A percentile compares a stretch with the other conserved stretches of the same genome.
These are phyloP conservation scores for Clonostachys byssicola DNA, from an alignment of 2,329 filamentous ascomycete genomes.

Conservation along the genomic window DNA sequence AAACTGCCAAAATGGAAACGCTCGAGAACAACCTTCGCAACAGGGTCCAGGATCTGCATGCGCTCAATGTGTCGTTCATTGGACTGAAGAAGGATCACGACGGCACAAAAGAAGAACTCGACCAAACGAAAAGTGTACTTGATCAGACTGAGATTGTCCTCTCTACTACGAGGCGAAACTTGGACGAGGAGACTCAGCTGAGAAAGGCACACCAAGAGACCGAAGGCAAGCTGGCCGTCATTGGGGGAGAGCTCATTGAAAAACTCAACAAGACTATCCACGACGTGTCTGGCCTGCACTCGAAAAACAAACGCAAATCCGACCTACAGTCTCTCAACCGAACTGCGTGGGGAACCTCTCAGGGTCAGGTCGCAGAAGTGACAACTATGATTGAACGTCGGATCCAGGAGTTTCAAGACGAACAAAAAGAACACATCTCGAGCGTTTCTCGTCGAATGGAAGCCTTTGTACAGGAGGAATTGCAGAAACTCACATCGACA, in stretches of 20 bases:
- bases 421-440: slow-evolving; percentile 69
- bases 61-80: slow-evolving; percentile 82
- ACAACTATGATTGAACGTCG: slow-evolving; percentile 74
- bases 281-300: slow-evolving; percentile 77
- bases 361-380: slow-evolving; percentile 70
- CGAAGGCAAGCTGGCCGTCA: slow-evolving; percentile 68
- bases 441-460: slow-evolving; percentile 69
- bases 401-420: slow-evolving; percentile 65
- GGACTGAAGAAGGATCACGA: slow-evolving; percentile 88
- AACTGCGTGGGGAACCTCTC: slow-evolving; percentile 72
- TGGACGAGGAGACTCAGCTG: slow-evolving; percentile 76
- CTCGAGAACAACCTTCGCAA: slow-evolving; percentile 88
- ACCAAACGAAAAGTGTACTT: slow-evolving; percentile 75
- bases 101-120: slow-evolving; percentile 63
- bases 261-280: slow-evolving; percentile 74
- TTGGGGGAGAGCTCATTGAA: slow-evolving; percentile 73
- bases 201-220: slow-evolving; percentile 84
- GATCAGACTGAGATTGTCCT: slow-evolving; percentile 87
- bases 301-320: slow-evolving; percentile 82
- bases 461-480: slow-evolving; percentile 70
- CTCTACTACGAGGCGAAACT: slow-evolving; percentile 66
- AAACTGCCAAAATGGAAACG: slow-evolving; percentile 85
- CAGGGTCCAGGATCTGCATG: slow-evolving; percentile 90
- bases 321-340: slow-evolving; percentile 79
- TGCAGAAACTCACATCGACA: slow-evolving; percentile 66